phyloP scores from a whole-genome alignment of 306 rosid genomes.

The Casuarina cunninghamiana region DNA sequence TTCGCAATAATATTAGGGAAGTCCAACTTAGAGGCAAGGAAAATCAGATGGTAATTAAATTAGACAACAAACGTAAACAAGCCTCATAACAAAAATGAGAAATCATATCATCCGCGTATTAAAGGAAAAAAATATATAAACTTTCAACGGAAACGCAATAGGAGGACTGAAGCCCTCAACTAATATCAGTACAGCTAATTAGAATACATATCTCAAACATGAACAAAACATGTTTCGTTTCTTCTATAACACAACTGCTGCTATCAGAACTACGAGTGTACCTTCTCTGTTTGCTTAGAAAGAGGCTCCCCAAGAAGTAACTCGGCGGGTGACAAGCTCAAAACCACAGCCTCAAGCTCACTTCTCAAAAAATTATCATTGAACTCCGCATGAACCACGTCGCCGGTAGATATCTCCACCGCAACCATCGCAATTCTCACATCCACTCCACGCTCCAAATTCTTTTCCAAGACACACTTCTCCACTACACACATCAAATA shows the following conservation, averaged over 20 bases:
- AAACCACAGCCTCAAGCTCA: conserved; percentile 67
- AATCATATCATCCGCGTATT: background rate
- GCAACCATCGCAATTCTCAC: conserved; percentile 72
- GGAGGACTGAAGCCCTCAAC: background rate
- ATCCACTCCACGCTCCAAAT: conserved; percentile 42
- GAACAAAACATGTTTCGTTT: background rate
- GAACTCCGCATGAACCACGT: conserved; percentile 71
- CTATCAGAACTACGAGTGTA: conserved; percentile 28
- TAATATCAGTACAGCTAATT: background rate
- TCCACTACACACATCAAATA: conserved; percentile 85
- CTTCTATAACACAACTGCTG: conserved; percentile 3
- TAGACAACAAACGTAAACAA: background rate
- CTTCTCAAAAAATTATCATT: conserved; percentile 68
- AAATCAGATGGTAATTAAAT: background rate
- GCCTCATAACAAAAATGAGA: background rate
- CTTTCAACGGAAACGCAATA: background rate
- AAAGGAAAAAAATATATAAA: background rate
- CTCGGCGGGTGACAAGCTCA: conserved; percentile 81
- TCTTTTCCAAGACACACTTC: conserved; percentile 47
- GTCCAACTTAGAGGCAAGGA: background rate
- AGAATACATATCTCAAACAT: conserved; percentile 1
- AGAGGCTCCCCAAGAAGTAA: conserved; percentile 86
- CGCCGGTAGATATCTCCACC: conserved; percentile 86
- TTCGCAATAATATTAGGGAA: conserved; percentile 18
- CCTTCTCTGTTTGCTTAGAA: conserved; percentile 87